A percentile compares a stretch with the other conserved stretches of the same genome.
phyloP scores from a whole-genome alignment of 441 rosid species.

The Cnidoscolus chayamansa region DNA sequence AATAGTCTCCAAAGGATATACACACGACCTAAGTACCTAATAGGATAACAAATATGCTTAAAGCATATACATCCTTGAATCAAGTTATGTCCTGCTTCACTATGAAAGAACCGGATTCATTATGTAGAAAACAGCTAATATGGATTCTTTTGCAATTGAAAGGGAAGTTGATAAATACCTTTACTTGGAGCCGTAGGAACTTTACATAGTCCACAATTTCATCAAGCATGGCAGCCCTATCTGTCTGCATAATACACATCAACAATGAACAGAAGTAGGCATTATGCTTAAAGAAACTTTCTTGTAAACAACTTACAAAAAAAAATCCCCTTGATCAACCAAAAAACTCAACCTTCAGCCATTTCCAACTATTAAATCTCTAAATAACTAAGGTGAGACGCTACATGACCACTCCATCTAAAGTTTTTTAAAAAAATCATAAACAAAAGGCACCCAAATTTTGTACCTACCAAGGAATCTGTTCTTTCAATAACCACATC shows the following conservation, averaged over 20 bases:
- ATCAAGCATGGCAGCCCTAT: conserved; percentile 98
- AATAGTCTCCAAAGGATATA: not conserved
- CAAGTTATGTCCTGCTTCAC: not conserved
- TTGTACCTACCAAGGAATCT: not conserved
- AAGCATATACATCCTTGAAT: not conserved
- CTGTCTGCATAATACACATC: conserved; percentile 54
- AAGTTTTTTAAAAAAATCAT: not conserved
- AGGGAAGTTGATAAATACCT: conserved; percentile 46
- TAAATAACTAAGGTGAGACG: not conserved
- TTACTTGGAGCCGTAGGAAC: conserved; percentile 97
- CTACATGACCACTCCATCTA: not conserved
- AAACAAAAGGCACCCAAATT: not conserved
- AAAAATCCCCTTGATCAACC: not conserved
- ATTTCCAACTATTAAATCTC: conserved; percentile 5
- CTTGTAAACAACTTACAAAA: not conserved
- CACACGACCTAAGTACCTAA: too few relatives aligned
- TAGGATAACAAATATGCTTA: not conserved
- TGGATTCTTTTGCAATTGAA: not conserved
- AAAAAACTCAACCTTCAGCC: conserved; percentile 11
- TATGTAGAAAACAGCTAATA: not conserved
- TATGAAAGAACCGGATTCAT: not conserved
- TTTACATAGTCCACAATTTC: conserved; percentile 98
- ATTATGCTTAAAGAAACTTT: not conserved
- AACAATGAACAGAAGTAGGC: conserved; percentile 4
- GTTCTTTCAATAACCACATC: not conserved